Percentiles rank a stretch among this genome's conserved stretches.
These are phyloP conservation scores for Pigoraptor vietnamica DNA, from an alignment of 78 protist genomes.

Conservation along the genomic window DNA sequence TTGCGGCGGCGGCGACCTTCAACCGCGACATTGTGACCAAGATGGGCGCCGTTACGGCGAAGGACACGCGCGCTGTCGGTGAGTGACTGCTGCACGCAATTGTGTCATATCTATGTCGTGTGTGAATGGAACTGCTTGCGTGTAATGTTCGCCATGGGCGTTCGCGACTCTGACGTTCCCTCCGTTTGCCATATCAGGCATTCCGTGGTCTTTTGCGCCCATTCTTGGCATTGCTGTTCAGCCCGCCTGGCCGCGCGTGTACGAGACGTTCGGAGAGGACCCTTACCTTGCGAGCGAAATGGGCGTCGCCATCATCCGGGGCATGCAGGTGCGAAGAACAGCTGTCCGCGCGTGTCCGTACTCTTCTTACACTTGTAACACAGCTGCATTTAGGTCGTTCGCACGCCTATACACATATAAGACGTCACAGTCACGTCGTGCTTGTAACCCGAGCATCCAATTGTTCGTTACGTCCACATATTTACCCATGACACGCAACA, in stretches of 20 bases:
- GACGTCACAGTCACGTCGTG: no score
- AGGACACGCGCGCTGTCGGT: neutral
- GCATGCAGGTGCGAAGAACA: neutral
- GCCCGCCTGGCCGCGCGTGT: slow-evolving; percentile 21
- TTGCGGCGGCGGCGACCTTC: slow-evolving; percentile 8
- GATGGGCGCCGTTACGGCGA: neutral
- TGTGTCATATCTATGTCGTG: no score
- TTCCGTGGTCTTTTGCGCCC: slow-evolving; percentile 5
- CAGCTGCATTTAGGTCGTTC: no score
- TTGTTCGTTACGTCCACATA: no score
- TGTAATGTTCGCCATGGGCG: no score
- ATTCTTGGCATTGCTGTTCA: slow-evolving; percentile 11
- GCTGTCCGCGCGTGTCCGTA: neutral
- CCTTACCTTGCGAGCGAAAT: neutral
- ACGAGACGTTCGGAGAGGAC: slow-evolving; percentile 21
- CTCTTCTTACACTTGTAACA: no score
- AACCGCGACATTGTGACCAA: neutral
- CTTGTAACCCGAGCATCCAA: no score
- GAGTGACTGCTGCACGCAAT: neutral
- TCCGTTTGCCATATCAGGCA: neutral
- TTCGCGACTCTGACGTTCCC: no score
- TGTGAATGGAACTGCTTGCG: no score
- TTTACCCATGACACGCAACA: no score
- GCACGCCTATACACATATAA: no score
- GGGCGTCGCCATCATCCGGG: slow-evolving; percentile 1